phyloP scores from a whole-genome alignment of 2,329 filamentous ascomycete species.

The Fusarium veterinarium region DNA sequence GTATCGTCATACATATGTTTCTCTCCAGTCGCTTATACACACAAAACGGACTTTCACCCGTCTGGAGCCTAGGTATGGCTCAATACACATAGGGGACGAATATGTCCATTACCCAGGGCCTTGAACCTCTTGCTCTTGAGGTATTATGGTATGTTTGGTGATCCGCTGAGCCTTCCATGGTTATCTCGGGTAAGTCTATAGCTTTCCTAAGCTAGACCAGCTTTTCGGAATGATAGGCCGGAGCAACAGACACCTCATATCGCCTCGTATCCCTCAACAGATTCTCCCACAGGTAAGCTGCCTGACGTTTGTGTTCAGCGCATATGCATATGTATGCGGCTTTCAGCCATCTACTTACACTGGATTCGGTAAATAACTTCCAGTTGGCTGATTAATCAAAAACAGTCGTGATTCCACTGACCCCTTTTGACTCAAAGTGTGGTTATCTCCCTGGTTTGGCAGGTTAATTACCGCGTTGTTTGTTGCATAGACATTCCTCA shows the following conservation, averaged over 20 bases:
- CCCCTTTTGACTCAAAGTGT: background rate
- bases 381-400: background rate
- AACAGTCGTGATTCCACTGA: background rate
- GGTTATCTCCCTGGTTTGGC: constrained; percentile 18
- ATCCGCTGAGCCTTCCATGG: background rate
- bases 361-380: background rate
- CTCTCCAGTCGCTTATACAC: background rate
- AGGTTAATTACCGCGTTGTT: constrained; percentile 10
- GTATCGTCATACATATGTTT: background rate
- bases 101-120: background rate
- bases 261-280: background rate
- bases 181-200: background rate
- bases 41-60: background rate
- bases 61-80: background rate
- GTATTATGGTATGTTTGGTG: background rate
- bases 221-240: constrained; percentile 33
- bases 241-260: constrained; percentile 11
- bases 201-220: constrained; percentile 29
- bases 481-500: constrained; percentile 32
- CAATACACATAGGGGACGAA: background rate
- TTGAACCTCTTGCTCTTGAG: background rate
- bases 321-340: background rate
- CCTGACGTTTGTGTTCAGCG: background rate
- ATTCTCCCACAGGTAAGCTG: background rate
- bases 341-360: background rate